Conservation (phyloP, 192 early-diverging fungal species). For the Powellomyces hirtus region DNA sequence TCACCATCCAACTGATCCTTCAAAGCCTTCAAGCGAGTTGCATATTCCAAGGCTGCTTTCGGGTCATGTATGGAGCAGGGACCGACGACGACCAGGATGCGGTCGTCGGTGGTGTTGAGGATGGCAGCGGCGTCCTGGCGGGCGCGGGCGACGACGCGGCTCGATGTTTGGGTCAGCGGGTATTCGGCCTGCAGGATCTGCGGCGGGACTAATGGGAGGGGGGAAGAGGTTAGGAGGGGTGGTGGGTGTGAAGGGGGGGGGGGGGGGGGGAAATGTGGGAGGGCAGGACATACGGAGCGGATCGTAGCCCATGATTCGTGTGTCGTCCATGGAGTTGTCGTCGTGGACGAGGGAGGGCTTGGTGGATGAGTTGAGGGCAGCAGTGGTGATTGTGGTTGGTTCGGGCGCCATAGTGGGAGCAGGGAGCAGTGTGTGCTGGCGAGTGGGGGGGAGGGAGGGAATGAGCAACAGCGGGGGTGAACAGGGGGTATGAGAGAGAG, state of each 20-base stretch:
- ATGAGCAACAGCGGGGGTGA: too few relatives aligned
- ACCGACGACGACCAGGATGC: slow-evolving; percentile 92
- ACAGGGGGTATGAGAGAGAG: too few relatives aligned
- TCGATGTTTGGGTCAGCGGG: slow-evolving; percentile 46
- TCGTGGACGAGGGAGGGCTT: too few relatives aligned
- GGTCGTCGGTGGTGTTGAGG: slow-evolving; percentile 75
- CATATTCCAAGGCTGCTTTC: slow-evolving; percentile 83
- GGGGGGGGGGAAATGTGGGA: too few relatives aligned
- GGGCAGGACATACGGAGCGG: too few relatives aligned
- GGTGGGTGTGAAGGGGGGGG: too few relatives aligned
- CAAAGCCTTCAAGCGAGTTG: slow-evolving; percentile 29
- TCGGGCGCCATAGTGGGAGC: too few relatives aligned
- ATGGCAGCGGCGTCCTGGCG: slow-evolving; percentile 43
- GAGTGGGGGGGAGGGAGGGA: too few relatives aligned
- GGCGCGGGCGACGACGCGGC: slow-evolving; percentile 2
- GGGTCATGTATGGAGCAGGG: slow-evolving; percentile 96
- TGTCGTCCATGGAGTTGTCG: slow-evolving; percentile 65
- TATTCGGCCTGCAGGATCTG: slow-evolving; percentile 85
- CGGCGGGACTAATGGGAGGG: slow-evolving; percentile 69
- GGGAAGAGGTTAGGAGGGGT: too few relatives aligned
- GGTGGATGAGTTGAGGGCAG: too few relatives aligned
- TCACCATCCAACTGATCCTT: slow-evolving; percentile 39
- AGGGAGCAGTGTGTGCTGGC: too few relatives aligned
- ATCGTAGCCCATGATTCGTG: slow-evolving; percentile 83
- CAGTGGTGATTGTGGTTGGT: too few relatives aligned